Evolutionary conservation across 192 early-diverging fungal genomes (phyloP).

Genomic region (Linnemannia schmuckeri): DNA sequence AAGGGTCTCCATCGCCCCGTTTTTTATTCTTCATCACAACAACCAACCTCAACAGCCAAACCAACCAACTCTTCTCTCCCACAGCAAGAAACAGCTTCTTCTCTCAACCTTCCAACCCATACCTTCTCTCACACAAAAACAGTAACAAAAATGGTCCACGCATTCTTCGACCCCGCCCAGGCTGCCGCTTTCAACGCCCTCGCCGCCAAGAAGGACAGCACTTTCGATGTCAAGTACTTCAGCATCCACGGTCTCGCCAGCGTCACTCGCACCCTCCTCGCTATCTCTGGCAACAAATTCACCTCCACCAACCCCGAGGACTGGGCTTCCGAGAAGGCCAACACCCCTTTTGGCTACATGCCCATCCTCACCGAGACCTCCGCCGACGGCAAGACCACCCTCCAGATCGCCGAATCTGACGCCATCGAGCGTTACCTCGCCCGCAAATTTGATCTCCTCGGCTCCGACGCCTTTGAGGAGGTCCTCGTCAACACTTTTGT

Average conservation of each 20-base stretch:
- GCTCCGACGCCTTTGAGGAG: slow-evolving; percentile 47
- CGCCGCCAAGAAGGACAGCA: slow-evolving; percentile 2
- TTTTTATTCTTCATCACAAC: slow-evolving; percentile 8
- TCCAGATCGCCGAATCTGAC: slow-evolving; percentile 50
- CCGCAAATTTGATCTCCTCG: slow-evolving; percentile 49
- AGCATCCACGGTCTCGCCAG: slow-evolving; percentile 14
- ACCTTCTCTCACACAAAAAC: background rate
- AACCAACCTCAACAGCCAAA: background rate
- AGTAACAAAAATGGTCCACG: slow-evolving; percentile 17
- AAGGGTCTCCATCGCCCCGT: background rate
- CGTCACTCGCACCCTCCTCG: slow-evolving; percentile 48
- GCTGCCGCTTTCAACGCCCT: slow-evolving; percentile 5
- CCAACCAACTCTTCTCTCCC: background rate
- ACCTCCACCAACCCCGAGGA: slow-evolving; percentile 27
- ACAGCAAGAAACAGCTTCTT: background rate
- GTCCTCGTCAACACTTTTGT: slow-evolving; percentile 40
- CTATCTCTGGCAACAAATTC: slow-evolving; percentile 51
- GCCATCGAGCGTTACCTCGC: slow-evolving; percentile 65
- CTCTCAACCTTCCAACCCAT: background rate
- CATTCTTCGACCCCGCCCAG: slow-evolving; percentile 14
- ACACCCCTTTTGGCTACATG: slow-evolving; percentile 60
- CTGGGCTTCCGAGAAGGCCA: slow-evolving; percentile 58
- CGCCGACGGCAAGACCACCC: slow-evolving; percentile 42
- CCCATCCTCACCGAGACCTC: slow-evolving; percentile 61
- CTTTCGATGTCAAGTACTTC: slow-evolving; percentile 29